Base-by-base conservation (phyloP, 108 stramenopile genomes). In the Nannochloropsis gaditana region DNA sequence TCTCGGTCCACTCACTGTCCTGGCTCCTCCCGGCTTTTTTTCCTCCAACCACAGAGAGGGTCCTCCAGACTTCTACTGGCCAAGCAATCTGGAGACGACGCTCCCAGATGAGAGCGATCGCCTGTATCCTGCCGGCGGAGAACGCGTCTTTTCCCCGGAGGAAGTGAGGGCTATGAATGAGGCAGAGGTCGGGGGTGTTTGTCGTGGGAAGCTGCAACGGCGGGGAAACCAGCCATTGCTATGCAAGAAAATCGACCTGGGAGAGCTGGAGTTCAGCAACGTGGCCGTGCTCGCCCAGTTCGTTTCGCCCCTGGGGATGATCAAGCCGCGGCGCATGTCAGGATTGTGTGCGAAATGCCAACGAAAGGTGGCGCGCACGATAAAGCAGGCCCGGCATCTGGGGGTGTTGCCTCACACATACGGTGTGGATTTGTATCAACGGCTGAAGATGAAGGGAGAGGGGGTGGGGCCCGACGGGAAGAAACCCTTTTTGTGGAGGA, bases 321-420 rank as follows among this genome's bases (percentile, higher is more conserved):
- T 91, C 41, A 44, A 85, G 80, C 79, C 84, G 8, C 85, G 91
- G 8, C 82, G 83, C 42, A 82, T 43, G 47, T 88, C 91, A 21
- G 91, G 91, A 10, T 83, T 91, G 50, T 91, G 91, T 83, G 86
- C 90, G 15, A 90, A 87, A 45, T 91, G 91, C 86, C 91, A 91
- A 86, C 85, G 91, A 44, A 91, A 91, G 90, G 91, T 91, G 42
- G 86, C 91, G 42, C 2, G 45, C 2, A 86, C 90, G 17, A 41
- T 91, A 17, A 91, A 91, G 86, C 90, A 86, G 43, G 85, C 90
- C 2, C 11, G 91, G 2, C 87, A 90, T 41, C 44, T 91, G 85
- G 91, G 91, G 11, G 43, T 90, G 15, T 21, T 91, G 17, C 91
- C 91, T 41, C 84, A 88, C 43, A 80, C 47, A 11, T 43, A 82